Base-by-base conservation (phyloP, 2,329 filamentous ascomycete species). In the Cladosporium sp. region DNA sequence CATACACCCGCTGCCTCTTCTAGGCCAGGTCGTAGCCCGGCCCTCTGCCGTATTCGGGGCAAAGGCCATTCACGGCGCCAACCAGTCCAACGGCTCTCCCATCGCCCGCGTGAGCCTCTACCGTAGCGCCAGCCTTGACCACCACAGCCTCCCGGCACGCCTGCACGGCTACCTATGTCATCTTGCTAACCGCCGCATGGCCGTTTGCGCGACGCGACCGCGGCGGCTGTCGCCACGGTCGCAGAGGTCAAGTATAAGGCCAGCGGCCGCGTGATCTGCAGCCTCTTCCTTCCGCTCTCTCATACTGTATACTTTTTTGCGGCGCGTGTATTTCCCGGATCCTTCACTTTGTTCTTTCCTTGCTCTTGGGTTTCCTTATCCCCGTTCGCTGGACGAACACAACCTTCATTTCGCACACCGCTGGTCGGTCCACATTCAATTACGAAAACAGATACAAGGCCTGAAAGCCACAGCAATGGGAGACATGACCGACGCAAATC, bases 401-500 rank as follows among this genome's bases (percentile, higher is more conserved):
- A 64, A 61, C 61, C 61, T 61, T 55, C 61, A 61, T 66, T 61
- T 18, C 40, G 9, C 52, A 61, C 59, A 63, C 73, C 72, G 74
- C 75, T 72, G 74, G 76, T 61, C 74, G 68, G 67, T 61, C 53
- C 58, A 57, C 61, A 57, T 52, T 61, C 55, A 38, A 58, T 61
- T 43, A 14, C n/a, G 13, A 14, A n/a, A 38, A n/a, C n/a, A 38
- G n/a, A 13, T 32, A 49, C 46, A 34, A 18, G 46, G 4, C 8
- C 22, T 41, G 14, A 43, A 9, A 31, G 16, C 43, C 13, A 46
- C 22, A 28, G 22, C 7, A 7, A 7, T 7, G 22, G 4, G 22
- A 28, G 22, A n/a, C 56, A 79, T 79, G 76, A 66, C 72, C 60
- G 69, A 70, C 61, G 70, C 70, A 68, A 67, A 70, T 63, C 74